Conservation (phyloP, 1,284 basidiomycete species). For the Ustilago nuda region DNA sequence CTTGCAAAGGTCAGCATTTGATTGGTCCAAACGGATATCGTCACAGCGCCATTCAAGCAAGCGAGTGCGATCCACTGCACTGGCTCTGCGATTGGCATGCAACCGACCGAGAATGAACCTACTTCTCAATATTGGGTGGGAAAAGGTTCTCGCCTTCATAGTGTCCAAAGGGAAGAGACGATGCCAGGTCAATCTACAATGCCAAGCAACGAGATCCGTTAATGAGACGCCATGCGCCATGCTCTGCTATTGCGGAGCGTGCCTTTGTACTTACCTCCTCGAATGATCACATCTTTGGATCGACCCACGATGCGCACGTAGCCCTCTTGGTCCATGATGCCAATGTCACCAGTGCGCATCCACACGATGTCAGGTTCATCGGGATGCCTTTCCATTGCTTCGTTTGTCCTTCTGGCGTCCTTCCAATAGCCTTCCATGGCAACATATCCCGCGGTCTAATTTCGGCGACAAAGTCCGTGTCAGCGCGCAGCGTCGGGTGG, state of each 20-base stretch:
- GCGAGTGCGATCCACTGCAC: neutral
- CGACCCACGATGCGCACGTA: conserved; percentile 81
- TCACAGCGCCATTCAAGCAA: neutral
- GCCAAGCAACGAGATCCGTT: conserved; percentile 6
- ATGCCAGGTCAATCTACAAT: conserved; percentile 5
- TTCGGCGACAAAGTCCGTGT: conserved; percentile 12
- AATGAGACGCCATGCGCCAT: neutral
- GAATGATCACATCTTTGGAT: conserved; percentile 82
- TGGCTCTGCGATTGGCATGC: neutral
- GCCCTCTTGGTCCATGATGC: conserved; percentile 83
- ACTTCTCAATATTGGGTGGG: conserved; percentile 85
- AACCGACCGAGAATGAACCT: conserved; percentile 22
- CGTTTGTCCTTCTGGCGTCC: conserved; percentile 78
- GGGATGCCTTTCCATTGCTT: conserved; percentile 74
- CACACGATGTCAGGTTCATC: conserved; percentile 74
- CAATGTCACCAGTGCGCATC: conserved; percentile 89
- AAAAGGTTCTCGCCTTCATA: conserved; percentile 72
- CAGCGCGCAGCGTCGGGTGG: conserved; percentile 8
- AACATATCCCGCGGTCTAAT: conserved; percentile 77
- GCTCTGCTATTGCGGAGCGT: neutral
- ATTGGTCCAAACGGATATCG: neutral
- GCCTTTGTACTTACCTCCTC: conserved; percentile 80
- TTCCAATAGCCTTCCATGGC: conserved; percentile 87
- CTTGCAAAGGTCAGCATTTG: conserved; percentile 16
- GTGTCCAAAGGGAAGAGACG: neutral